Base-by-base conservation (phyloP, 768 basidiomycete species). In the Suillus subalutaceus region DNA sequence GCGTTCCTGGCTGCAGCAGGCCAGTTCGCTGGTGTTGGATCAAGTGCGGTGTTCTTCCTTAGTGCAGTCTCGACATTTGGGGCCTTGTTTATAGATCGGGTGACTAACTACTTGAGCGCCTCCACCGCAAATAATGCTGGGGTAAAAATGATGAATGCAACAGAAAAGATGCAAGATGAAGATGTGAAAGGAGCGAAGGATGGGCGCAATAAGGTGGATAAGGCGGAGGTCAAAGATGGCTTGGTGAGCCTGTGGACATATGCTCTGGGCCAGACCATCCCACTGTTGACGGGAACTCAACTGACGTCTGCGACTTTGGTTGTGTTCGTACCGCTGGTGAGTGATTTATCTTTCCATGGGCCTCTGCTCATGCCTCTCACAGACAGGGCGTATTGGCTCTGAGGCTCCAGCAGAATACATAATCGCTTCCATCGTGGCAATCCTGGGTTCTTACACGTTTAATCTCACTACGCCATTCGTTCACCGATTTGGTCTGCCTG, bases 401-500 rank as follows among this genome's bases (percentile, higher is more conserved):
- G 90, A 92, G 46, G 93, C 91, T 0, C 96, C 97, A 0, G 89
- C 90, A 2, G 97, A 99, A 68, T 87, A 91, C 73, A 90, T 98
- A 72, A 91, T 98, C 44, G 96, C 93, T 0, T 87, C 88, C 4
- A 86, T 96, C 40, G 85, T 93, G 6, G 79, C 90, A 0, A 72
- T 84, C 38, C 74, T 90, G 3, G 84, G 85, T 5, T 81, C 87
- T 41, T 83, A 90, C 41, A 78, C 83, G 6, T 69, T 90, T 13
- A 91, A 93, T 2, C 82, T 90, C 16, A 71, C 80, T 1, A 65
- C 90, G 4, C 90, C 96, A 0, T 90, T 98, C 71, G 82, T 86
- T 6, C 92, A 94, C 67, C 86, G 93, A 18, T 91, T 91, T 73
- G 84, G 86, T 3, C 79, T 76, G 2, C 71, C 69, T 10, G 69